Evolutionary conservation across 2,329 filamentous ascomycete genomes (phyloP), one percentile per base, ranked within the genome.

Genomic region (Paramyrothecium sp.): DNA sequence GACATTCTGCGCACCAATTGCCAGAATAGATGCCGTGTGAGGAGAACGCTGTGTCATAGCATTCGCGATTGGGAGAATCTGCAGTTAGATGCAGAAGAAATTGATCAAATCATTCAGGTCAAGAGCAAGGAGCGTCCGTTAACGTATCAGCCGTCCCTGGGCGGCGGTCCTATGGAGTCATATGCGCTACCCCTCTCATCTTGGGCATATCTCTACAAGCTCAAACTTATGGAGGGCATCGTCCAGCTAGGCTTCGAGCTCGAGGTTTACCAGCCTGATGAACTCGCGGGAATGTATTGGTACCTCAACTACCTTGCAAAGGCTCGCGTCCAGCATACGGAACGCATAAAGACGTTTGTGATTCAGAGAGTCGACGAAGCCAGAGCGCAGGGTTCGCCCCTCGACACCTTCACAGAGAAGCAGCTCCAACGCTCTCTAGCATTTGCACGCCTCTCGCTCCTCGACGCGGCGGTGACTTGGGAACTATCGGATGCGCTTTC

Each of bases 241-340:
- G 82, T 97, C 17, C 90, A 97, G 68, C 85, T 97, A 33, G 95
- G 96, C 13, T 98, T 99, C 71, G 95, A 99, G 73, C 87, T 97
- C 13, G 89, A 94, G 48, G 85, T 97, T 11, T 98, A 98, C 72
- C 87, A 94, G 54, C 82, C 87, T 0, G 89, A 96, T 70, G 95
- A 99, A 71, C 80, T 95, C 11, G 84, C 87, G 1, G 87, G 86
- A 22, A 96, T 97, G 90, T 98, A 98, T 72, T 95, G 90, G 87
- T 92, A 97, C 71, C 77, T 97, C 61, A 85, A 90, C 63, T 85
- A 91, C 75, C 76, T 96, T 58, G 79, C 89, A 67, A 83, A 87
- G 69, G 85, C 89, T 56, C 80, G 89, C 60, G 75, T 86, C 50
- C 81, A 86, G 68, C 86, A 97, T 66, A 76, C 89, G 22, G 88